Percentiles rank a stretch among this genome's conserved stretches.
Evolutionary conservation across 208 protist genomes (phyloP).

Genomic region (Leptomonas pyrrhocoris): DNA sequence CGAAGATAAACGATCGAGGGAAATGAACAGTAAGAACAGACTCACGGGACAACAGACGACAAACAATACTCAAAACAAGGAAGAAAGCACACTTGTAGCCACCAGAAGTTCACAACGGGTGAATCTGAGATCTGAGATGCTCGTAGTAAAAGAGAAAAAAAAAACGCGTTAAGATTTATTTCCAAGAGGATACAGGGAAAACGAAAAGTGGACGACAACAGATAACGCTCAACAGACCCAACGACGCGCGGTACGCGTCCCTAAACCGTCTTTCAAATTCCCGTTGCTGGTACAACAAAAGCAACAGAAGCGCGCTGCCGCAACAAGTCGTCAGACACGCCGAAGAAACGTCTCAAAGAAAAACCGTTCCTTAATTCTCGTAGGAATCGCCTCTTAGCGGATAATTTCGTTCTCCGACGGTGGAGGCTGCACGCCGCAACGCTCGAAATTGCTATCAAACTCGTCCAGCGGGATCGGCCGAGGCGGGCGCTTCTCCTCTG

Average conservation of each 20-base stretch:
- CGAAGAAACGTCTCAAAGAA: slow-evolving; percentile 8
- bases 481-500: slow-evolving; percentile 57
- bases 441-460: slow-evolving; percentile 67
- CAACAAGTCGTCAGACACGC: neutral
- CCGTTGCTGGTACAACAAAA: no score
- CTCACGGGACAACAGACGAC: no score
- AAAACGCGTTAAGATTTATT: no score
- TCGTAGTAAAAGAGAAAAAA: no score
- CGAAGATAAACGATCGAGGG: slow-evolving; percentile 4
- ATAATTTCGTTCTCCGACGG: slow-evolving; percentile 68
- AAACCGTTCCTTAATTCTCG: neutral
- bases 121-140: no score
- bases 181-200: neutral
- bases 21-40: neutral
- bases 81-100: no score
- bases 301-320: no score
- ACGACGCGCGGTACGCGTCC: no score
- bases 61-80: neutral
- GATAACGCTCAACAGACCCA: no score
- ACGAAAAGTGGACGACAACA: neutral
- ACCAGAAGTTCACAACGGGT: no score
- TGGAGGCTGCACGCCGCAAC: slow-evolving; percentile 57
- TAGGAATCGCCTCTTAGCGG: slow-evolving; percentile 9
- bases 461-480: slow-evolving; percentile 49
- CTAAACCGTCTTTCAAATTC: no score